Evolutionary conservation across 257 asterid genomes (phyloP), one percentile per base, ranked within the genome.

Genomic region (Jaltomata sinuosa): DNA sequence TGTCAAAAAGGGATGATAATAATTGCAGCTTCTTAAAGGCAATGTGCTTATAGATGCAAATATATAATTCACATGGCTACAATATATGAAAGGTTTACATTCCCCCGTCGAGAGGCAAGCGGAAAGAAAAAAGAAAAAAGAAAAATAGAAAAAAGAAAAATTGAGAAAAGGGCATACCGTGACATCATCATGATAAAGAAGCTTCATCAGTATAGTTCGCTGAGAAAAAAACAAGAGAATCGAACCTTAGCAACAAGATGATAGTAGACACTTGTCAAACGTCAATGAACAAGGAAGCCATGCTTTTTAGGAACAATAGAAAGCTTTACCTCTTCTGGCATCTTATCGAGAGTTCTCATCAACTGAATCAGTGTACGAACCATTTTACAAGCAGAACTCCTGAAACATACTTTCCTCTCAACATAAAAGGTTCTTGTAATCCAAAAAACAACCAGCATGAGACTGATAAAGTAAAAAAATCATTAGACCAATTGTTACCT

Each of bases 331-430:
- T 96, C 98, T 82, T 93, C 95, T 59, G 98, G 98, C 97, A 96
- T 92, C 94, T 96, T 92, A 88, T 94, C 98, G 71, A 94, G 91
- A 84, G 98, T 96, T 89, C 99, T 93, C 99, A 96, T 94, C 78
- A 94, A 90, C 45, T 95, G 98, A 87, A 95, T 42, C 86, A 94
- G 86, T 55, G 98, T 25, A 25, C 97, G 94, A 45, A 95, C 95
- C 98, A 95, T 95, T 91, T 95, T 95, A 91, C 99, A 95, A 78
- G 98, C 98, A 34, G 98, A 95, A 80, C 97, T 95, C 95, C 99
- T 95, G 93, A 85, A 89, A 84, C 52, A 52, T 53, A 78, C 32
- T 49, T 83, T 62, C 76, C 50, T 80, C 76, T 87, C 74, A 86
- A 65, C 57, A 82, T 45, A 55, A 82, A 79, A 42, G 19, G 59